These are phyloP conservation scores for Melastoma candidum DNA, from an alignment of 441 rosid genomes.

Conservation along the genomic window DNA sequence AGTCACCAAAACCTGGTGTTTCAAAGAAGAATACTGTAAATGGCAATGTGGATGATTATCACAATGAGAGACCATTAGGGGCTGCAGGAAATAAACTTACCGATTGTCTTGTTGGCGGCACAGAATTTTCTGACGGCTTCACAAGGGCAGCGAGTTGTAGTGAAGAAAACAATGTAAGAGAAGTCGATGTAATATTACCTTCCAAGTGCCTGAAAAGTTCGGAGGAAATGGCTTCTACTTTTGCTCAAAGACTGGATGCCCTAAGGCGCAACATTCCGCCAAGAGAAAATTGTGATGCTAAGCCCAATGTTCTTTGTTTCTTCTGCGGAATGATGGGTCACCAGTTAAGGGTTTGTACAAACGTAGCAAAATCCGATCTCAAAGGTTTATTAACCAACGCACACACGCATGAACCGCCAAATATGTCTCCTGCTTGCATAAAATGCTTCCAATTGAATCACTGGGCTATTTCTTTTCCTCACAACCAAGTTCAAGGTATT, in stretches of 20 bases:
- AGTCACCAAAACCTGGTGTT: conserved; percentile 13
- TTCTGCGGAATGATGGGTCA: conserved; percentile 75
- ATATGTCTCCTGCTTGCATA: conserved; percentile 43
- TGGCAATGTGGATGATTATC: conserved; percentile 13
- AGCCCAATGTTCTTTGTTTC: conserved; percentile 33
- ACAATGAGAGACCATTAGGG: conserved; percentile 11
- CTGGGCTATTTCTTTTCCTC: conserved; percentile 73
- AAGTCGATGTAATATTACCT: conserved; percentile 24
- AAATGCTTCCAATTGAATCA: conserved; percentile 66
- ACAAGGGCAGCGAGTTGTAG: conserved; percentile 17
- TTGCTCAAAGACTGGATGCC: conserved; percentile 72
- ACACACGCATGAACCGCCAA: conserved; percentile 25
- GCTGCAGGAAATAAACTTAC: conserved; percentile 14
- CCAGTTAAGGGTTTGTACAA: conserved; percentile 45
- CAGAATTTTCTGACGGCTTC: conserved; percentile 25
- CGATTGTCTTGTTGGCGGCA: conserved; percentile 12
- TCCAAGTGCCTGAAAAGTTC: conserved; percentile 33
- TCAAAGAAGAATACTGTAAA: conserved; percentile 10
- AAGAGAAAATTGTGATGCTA: conserved; percentile 24
- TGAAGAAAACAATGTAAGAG: conserved; percentile 22
- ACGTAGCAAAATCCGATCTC: conserved; percentile 49
- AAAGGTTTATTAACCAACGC: conserved; percentile 39
- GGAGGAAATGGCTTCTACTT: conserved; percentile 53
- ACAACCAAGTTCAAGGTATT: conserved; percentile 18
- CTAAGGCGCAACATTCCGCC: conserved; percentile 42